phyloP scores from a whole-genome alignment of 352 stramenopile genomes.

The Saprolegnia parasitica region DNA sequence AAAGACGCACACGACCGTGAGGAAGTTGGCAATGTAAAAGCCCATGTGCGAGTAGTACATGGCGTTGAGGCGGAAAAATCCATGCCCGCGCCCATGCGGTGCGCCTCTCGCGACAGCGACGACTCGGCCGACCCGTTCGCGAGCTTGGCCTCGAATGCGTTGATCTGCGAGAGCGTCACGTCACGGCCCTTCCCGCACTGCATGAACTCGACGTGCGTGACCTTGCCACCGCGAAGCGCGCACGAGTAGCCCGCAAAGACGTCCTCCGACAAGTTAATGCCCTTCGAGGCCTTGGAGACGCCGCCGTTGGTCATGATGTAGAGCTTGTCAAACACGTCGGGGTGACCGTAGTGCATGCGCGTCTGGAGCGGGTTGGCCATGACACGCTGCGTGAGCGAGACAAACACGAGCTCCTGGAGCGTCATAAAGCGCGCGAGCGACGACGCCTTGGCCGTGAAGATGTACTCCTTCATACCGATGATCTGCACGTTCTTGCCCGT shows the following conservation, averaged over 20 bases:
- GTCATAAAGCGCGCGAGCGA: slow-evolving; percentile 85
- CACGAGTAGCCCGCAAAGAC: slow-evolving; percentile 87
- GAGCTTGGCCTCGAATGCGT: slow-evolving; percentile 84
- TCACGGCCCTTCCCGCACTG: slow-evolving; percentile 85
- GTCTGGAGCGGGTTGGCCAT: slow-evolving; percentile 67
- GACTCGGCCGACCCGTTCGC: slow-evolving; percentile 76
- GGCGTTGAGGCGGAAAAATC: slow-evolving; percentile 88
- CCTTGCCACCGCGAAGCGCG: slow-evolving; percentile 67
- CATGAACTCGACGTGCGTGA: slow-evolving; percentile 86
- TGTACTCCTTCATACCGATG: slow-evolving; percentile 86
- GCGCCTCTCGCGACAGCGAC: slow-evolving; percentile 70
- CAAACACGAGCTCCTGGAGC: slow-evolving; percentile 82
- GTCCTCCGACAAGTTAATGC: slow-evolving; percentile 86
- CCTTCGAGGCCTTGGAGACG: slow-evolving; percentile 82
- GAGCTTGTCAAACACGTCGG: slow-evolving; percentile 84
- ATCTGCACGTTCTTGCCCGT: slow-evolving; percentile 75
- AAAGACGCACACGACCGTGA: slow-evolving; percentile 84
- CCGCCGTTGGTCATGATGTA: slow-evolving; percentile 79
- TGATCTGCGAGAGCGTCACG: slow-evolving; percentile 85
- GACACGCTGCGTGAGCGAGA: slow-evolving; percentile 80
- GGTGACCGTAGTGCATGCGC: slow-evolving; percentile 85
- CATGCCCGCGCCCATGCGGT: slow-evolving; percentile 78
- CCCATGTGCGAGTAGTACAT: slow-evolving; percentile 87
- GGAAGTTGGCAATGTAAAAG: slow-evolving; percentile 85
- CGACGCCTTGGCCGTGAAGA: slow-evolving; percentile 83